These are phyloP conservation scores for Yamadazyma dushanensis DNA, from an alignment of 1,139 yeast species.

Conservation along the genomic window DNA sequence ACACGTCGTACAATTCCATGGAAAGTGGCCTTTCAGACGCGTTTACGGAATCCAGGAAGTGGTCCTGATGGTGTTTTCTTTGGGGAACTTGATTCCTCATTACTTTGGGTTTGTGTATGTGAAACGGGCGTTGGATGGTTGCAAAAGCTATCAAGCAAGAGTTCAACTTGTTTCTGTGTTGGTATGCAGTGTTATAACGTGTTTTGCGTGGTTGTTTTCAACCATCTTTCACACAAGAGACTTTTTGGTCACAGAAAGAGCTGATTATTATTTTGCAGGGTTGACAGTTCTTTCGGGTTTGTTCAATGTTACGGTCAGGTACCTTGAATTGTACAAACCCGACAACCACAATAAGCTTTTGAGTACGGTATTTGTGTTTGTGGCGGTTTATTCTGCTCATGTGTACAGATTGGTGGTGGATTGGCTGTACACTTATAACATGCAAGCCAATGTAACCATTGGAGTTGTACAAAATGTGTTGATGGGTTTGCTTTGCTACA, in stretches of 20 bases:
- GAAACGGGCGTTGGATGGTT: slow-evolving; percentile 14
- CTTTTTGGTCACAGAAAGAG: slow-evolving; percentile 69
- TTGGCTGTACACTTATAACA: slow-evolving; percentile 93
- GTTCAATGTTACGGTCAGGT: slow-evolving; percentile 62
- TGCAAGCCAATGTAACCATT: slow-evolving; percentile 81
- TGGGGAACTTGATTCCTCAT: slow-evolving; percentile 80
- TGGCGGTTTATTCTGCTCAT: slow-evolving; percentile 58
- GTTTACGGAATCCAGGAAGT: slow-evolving; percentile 79
- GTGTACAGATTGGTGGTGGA: slow-evolving; percentile 63
- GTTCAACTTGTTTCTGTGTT: slow-evolving; percentile 42
- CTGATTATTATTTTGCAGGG: slow-evolving; percentile 94
- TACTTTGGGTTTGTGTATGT: slow-evolving; percentile 54
- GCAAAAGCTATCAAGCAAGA: slow-evolving; percentile 13
- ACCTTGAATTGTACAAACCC: slow-evolving; percentile 16
- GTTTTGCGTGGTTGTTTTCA: slow-evolving; percentile 87
- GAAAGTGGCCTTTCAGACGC: slow-evolving; percentile 93
- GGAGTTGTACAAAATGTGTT: slow-evolving; percentile 70
- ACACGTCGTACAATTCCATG: slow-evolving; percentile 82
- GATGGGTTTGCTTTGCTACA: slow-evolving; percentile 28
- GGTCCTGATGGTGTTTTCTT: slow-evolving; percentile 75
- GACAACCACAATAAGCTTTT: slow-evolving; percentile 16
- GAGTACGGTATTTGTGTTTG: slow-evolving; percentile 43
- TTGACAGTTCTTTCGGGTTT: slow-evolving; percentile 80
- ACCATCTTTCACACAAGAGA: slow-evolving; percentile 89
- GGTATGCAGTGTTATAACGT: slow-evolving; percentile 53